Evolutionary conservation across 2,329 filamentous ascomycete genomes (phyloP), one percentile per base, ranked within the genome.

Genomic region (Sordariomycetes sp.): DNA sequence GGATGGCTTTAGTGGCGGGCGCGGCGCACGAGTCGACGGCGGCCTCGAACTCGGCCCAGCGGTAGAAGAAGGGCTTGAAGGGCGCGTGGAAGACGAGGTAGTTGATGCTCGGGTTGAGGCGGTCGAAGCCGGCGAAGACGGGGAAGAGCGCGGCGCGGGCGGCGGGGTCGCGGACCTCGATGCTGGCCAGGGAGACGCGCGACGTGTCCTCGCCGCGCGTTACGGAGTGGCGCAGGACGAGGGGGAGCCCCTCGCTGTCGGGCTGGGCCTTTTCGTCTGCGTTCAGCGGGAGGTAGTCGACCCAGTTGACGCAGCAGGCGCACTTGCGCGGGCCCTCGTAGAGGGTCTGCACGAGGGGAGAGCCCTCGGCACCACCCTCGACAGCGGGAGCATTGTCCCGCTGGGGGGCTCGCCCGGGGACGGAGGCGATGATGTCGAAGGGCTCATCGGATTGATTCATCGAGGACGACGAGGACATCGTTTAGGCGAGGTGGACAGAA

Each of bases 31-130:
- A 14, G 3, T 76, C 65, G 51, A 74, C 69, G 25, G 74, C 73
- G 3, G 70, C 65, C 11, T 67, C 63, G 43, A 85, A 74, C 7
- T 71, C 64, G 1, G 74, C 70, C 83, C 85, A 89, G 35, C 85
- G 78, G 68, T 89, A 84, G 48, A 88, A 80, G 54, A 89, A 81
- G 2, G 89, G 89, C 55, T 75, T 72, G 35, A 87, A 68, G 8
- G 81, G 78, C 1, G 81, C 85, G 32, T 76, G 73, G 0, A 63
- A 64, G 1, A 73, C 66, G 51, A 81, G 76, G 1, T 66, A 64
- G 34, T 66, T 72, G n/a, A 74, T 70, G 18, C 67, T 72, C 1
- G 59, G 61, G 48, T 75, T 60, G 8, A 60, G 20, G 11, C 65
- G 59, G 0, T 66, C 62, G 3, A 50, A 50, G 4, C 55, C 55